Conservation (phyloP, 495 filamentous ascomycete genomes). For the Neurospora sp. region DNA sequence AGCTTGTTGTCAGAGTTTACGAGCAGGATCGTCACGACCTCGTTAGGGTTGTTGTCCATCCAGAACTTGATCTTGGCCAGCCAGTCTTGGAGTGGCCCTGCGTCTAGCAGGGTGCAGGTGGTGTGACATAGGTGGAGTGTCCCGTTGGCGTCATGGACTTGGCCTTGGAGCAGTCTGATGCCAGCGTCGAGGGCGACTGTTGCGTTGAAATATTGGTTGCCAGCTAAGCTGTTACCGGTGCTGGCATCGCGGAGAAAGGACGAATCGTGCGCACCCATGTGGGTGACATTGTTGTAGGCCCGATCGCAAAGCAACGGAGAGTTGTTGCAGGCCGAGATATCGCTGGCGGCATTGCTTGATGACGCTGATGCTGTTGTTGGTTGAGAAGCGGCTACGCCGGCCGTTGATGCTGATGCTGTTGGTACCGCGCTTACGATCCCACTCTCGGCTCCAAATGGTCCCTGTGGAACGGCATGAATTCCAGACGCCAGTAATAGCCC, state of each 20-base stretch:
- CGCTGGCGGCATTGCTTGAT: constrained; percentile 2
- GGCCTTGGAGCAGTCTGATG: constrained; percentile 57
- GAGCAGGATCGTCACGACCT: constrained; percentile 59
- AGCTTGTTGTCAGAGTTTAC: constrained; percentile 53
- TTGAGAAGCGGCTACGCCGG: neutral
- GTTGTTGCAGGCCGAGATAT: constrained; percentile 52
- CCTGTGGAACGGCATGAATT: constrained; percentile 16
- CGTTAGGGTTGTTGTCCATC: constrained; percentile 54
- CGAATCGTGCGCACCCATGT: constrained; percentile 60
- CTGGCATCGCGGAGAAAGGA: constrained; percentile 48
- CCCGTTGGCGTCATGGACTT: constrained; percentile 49
- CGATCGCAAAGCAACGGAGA: constrained; percentile 49
- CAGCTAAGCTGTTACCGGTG: constrained; percentile 44
- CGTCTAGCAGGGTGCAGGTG: constrained; percentile 52
- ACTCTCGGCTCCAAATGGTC: neutral
- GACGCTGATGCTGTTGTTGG: constrained; percentile 8
- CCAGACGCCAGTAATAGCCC: constrained; percentile 15
- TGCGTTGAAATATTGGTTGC: constrained; percentile 58
- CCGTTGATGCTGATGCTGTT: neutral
- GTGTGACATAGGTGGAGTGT: constrained; percentile 57
- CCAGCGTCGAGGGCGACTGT: constrained; percentile 57
- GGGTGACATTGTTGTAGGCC: constrained; percentile 54
- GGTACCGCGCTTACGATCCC: neutral
- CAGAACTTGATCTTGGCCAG: constrained; percentile 49
- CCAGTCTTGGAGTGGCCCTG: constrained; percentile 47